These are phyloP conservation scores for Myriosclerotinia curreyana DNA, from an alignment of 2,329 filamentous ascomycete genomes.

Conservation along the genomic window DNA sequence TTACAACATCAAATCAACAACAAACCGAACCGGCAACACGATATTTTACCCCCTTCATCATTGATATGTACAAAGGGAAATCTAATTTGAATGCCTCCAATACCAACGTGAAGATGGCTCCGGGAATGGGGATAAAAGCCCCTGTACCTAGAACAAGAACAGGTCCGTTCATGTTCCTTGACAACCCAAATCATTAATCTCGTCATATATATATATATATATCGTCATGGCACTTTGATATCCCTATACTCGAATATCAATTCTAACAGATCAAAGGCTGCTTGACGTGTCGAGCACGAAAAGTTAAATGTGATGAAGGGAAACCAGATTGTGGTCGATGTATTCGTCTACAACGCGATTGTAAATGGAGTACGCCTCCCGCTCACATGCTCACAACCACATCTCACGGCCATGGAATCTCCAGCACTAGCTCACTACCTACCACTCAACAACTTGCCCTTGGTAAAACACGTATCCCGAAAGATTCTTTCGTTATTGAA, in stretches of 20 bases:
- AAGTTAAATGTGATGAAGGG: constrained; percentile 69
- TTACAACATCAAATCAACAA: constrained; percentile 1
- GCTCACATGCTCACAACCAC: constrained; percentile 20
- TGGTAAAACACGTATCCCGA: constrained; percentile 22
- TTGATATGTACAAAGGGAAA: constrained; percentile 17
- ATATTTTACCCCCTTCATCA: neutral
- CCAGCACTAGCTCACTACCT: constrained; percentile 15
- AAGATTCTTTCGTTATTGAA: constrained; percentile 37
- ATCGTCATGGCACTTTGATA: neutral
- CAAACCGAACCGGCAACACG: neutral
- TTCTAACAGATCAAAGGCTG: constrained; percentile 45
- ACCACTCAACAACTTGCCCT: constrained; percentile 21
- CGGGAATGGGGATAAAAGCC: constrained; percentile 36
- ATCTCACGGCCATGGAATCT: constrained; percentile 15
- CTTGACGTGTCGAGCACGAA: constrained; percentile 64
- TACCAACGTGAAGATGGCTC: constrained; percentile 30
- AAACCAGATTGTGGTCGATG: constrained; percentile 58
- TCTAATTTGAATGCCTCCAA: constrained; percentile 10
- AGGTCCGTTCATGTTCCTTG: constrained; percentile 26
- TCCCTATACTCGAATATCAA: neutral
- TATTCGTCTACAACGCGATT: constrained; percentile 33
- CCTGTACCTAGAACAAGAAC: constrained; percentile 37
- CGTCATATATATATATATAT: neutral
- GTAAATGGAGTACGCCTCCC: constrained; percentile 31
- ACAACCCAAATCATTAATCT: neutral